Base-by-base conservation (phyloP, 805 yeast species). In the Saccharomycopsis guyanensis region DNA sequence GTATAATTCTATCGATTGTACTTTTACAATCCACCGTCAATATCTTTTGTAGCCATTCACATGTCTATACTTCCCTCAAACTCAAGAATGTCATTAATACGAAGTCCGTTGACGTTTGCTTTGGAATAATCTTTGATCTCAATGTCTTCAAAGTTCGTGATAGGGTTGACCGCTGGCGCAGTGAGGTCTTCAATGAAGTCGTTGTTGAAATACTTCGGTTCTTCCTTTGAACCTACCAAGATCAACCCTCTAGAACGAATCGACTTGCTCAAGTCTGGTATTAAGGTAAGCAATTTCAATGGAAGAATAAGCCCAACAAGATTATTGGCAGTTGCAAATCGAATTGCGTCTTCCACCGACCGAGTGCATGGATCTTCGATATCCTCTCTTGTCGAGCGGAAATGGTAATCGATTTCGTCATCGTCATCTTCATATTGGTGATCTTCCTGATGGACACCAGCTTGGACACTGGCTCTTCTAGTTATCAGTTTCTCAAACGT, bases 301-400 rank as follows among this genome's bases (percentile, higher is more conserved):
- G 95, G 87, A 19, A 86, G 76, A 20, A 87, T 78, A 8, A 93
- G 61, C 15, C 98, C 98, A 53, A 93, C 70, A 44, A 93, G 68
- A 58, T 93, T 93, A 59, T 93, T 93, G 47, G 74, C 71, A 3
- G 80, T 72, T 0, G 96, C 89, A 60, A 86, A 88, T 43, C 73
- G 73, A 1, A 88, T 78, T 1, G 94, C 95, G 54, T 86, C 87
- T 56, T 85, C 85, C 43, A 91, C 71, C 1, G 93, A 81, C 52
- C 88, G 41, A 4, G 82, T 74, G 62, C 68, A 68, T 64, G 61
- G 57, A 43, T 72, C 75, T 47, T 61, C 64, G 35, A 7, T 15
- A 23, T 4, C 32, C 19, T 44, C 43, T 3, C 31, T 33, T 5
- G 15, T 33, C 12, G 41, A 33, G 18, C 20, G 29, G n/a, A 19